A percentile compares a stretch with the other conserved stretches of the same genome.
These are phyloP conservation scores for Globisporangium acanthophoron DNA, from an alignment of 352 stramenopile genomes.

Conservation along the genomic window DNA sequence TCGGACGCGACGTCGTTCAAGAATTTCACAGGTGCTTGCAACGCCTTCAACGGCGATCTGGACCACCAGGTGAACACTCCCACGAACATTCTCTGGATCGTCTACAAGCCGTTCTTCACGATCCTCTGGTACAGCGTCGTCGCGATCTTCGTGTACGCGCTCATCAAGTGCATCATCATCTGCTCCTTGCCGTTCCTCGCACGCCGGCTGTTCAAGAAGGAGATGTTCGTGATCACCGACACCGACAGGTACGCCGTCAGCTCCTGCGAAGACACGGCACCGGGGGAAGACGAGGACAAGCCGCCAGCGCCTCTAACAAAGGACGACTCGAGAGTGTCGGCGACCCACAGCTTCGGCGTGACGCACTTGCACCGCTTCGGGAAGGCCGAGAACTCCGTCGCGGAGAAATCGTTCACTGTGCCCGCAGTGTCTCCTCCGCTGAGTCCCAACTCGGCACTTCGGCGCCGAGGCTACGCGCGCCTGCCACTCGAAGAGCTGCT, in stretches of 20 bases:
- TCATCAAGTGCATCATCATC: slow-evolving; percentile 11
- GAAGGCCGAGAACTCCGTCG: slow-evolving; percentile 1
- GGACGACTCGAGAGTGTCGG: not conserved
- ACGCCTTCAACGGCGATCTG: slow-evolving; percentile 29
- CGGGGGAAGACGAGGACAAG: not conserved
- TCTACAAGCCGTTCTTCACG: slow-evolving; percentile 27
- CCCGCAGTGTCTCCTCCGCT: not conserved
- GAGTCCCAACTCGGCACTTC: slow-evolving; percentile 3
- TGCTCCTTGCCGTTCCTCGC: slow-evolving; percentile 2
- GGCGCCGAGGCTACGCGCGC: slow-evolving; percentile 21
- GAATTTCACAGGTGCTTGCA: slow-evolving; percentile 20
- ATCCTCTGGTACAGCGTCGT: slow-evolving; percentile 21
- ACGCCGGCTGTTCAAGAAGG: slow-evolving; percentile 1
- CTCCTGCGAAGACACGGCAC: not conserved
- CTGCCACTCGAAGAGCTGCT: slow-evolving; percentile 44
- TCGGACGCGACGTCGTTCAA: slow-evolving; percentile 15
- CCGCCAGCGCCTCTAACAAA: not conserved
- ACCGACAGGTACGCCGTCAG: not conserved
- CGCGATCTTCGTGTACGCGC: slow-evolving; percentile 8
- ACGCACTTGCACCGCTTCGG: slow-evolving; percentile 3
- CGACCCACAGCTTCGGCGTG: not conserved
- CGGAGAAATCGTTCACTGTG: slow-evolving; percentile 1
- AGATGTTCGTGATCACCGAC: slow-evolving; percentile 1
- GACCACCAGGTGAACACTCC: slow-evolving; percentile 17
- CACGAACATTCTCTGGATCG: slow-evolving; percentile 18